Conservation (phyloP, 495 filamentous ascomycete genomes). For the Penicillium crystallinum region DNA sequence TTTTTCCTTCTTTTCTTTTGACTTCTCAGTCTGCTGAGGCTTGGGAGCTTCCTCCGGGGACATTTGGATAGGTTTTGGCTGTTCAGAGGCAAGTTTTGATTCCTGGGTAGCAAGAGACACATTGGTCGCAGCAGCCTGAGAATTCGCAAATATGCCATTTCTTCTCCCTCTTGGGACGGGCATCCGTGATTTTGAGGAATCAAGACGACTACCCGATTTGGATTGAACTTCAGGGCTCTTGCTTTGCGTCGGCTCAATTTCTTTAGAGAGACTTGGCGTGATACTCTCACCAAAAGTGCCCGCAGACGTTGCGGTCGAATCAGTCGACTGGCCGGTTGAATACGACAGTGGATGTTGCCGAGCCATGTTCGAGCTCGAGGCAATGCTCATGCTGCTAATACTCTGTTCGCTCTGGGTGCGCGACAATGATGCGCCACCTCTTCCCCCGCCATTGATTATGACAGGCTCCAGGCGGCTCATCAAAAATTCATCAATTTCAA, state of each 20-base stretch:
- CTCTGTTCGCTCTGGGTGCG: slow-evolving; percentile 64
- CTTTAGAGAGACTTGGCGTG: slow-evolving; percentile 7
- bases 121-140: slow-evolving; percentile 19
- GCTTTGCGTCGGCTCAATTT: neutral
- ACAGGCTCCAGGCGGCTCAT: slow-evolving; percentile 79
- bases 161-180: slow-evolving; percentile 17
- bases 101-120: slow-evolving; percentile 28
- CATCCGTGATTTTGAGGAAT: slow-evolving; percentile 16
- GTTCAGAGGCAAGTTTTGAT: slow-evolving; percentile 14
- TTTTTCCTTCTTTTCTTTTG: slow-evolving; percentile 28
- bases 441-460: slow-evolving; percentile 71
- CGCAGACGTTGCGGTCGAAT: slow-evolving; percentile 30
- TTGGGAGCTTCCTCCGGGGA: slow-evolving; percentile 8
- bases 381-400: slow-evolving; percentile 46
- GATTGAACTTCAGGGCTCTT: slow-evolving; percentile 5
- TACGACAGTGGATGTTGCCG: slow-evolving; percentile 15
- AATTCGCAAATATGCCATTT: slow-evolving; percentile 19
- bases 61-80: slow-evolving; percentile 8
- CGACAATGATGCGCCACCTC: slow-evolving; percentile 45
- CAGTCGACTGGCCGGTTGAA: slow-evolving; percentile 29
- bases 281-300: slow-evolving; percentile 14
- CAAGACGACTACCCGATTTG: neutral
- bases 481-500: slow-evolving; percentile 63
- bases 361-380: slow-evolving; percentile 33
- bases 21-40: neutral